Evolutionary conservation across 2,329 filamentous ascomycete species (phyloP), one percentile per base, ranked within the genome.

Genomic region (Penicillium hesseltinei): DNA sequence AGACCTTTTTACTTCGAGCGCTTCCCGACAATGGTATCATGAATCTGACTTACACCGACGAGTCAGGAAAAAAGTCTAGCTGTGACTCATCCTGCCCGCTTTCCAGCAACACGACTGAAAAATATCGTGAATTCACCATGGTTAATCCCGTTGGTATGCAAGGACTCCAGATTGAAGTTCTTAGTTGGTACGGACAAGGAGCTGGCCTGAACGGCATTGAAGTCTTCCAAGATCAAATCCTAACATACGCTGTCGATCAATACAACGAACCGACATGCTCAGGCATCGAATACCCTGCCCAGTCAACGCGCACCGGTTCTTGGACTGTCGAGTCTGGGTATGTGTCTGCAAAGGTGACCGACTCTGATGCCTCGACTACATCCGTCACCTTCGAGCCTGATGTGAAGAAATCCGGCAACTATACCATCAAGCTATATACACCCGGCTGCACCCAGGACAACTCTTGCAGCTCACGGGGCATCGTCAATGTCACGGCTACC

Each of bases 181-280:
- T 88, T 2, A 89, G 85, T 17, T 97, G 88, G 84, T 97, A 95
- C 73, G 94, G 94, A 36, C 77, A 77, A 53, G 94, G 93, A 53
- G 95, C 86, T 66, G 94, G 94, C 38, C 78, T 99, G 54, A 83
- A 90, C 67, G 92, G 92, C 4, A 88, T 99, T 51, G 87, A 97
- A 74, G 78, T 99, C 4, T 95, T 92, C 71, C 85, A 94, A 69
- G 86, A 96, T 69, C 87, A 92, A 66, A 91, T 95, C 55, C 90
- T 87, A 68, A 81, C 91, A 0, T 97, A 94, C 73, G 94, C 94
- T 45, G 83, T 97, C 68, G 83, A 89, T 64, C 81, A 85, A 48
- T 96, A 96, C 79, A 97, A 99, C 69, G 91, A 96, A 74, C 92
- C 93, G 0, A 79, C 81, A 10, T 97, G 94, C 70, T 85, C 86